Evolutionary conservation across 495 filamentous ascomycete species (phyloP).

Genomic region (Staphylotrichum longicolle): DNA sequence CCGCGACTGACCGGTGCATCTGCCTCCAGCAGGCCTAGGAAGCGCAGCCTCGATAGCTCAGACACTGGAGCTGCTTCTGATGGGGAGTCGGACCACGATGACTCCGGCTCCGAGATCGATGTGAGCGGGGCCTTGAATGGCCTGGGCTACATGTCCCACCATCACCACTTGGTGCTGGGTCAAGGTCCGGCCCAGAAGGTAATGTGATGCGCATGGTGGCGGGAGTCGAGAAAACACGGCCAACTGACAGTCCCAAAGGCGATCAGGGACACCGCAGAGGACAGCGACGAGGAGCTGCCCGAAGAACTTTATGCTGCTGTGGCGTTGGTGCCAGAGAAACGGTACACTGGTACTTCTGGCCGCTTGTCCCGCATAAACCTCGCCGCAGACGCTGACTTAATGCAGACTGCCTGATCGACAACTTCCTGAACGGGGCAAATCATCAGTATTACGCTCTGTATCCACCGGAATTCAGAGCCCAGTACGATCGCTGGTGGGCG

Average conservation of each 20-base stretch:
- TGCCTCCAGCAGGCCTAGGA: constrained; percentile 21
- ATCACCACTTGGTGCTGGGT: constrained; percentile 34
- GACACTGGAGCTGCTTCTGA: constrained; percentile 16
- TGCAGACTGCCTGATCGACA: constrained; percentile 50
- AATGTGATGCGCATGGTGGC: background rate
- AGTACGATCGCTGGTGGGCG: constrained; percentile 52
- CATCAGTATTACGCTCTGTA: constrained; percentile 52
- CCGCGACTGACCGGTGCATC: constrained; percentile 14
- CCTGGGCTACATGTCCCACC: constrained; percentile 36
- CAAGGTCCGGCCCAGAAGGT: constrained; percentile 29
- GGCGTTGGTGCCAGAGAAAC: constrained; percentile 25
- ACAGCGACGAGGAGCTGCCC: constrained; percentile 25
- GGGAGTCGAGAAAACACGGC: background rate
- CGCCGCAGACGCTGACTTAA: constrained; percentile 29
- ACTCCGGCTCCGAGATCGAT: constrained; percentile 22
- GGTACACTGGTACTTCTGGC: constrained; percentile 34
- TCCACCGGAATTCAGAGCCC: constrained; percentile 45
- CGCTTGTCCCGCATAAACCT: background rate
- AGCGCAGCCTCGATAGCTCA: constrained; percentile 23
- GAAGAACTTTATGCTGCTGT: constrained; percentile 32
- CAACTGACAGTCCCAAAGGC: constrained; percentile 14
- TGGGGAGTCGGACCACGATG: constrained; percentile 19
- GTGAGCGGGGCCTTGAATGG: constrained; percentile 33
- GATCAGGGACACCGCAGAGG: constrained; percentile 16
- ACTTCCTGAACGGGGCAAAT: constrained; percentile 49